Evolutionary conservation across 2,329 filamentous ascomycete species (phyloP).

Genomic region (Diaporthe nobilis): DNA sequence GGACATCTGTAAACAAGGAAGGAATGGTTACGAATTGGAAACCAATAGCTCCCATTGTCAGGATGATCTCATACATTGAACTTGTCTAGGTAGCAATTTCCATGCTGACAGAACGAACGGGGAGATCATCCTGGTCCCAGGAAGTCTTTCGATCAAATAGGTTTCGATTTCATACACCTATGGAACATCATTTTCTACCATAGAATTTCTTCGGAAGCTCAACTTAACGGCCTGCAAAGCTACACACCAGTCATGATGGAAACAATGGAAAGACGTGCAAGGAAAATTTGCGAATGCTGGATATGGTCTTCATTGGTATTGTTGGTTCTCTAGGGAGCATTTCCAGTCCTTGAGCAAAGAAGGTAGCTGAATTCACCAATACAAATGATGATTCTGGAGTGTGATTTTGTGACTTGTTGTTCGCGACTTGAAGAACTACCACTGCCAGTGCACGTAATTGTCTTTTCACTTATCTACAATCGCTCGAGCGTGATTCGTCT

Average conservation of each 20-base stretch:
- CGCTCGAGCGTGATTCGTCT: not conserved
- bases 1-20: not conserved
- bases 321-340: not conserved
- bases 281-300: not conserved
- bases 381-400: not conserved
- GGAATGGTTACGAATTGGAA: not conserved
- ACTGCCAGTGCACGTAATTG: not conserved
- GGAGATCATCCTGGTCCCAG: not conserved
- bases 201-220: not conserved
- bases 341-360: not conserved
- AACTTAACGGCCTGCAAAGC: not conserved
- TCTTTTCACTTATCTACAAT: not conserved
- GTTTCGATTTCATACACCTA: not conserved
- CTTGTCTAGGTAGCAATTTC: not conserved
- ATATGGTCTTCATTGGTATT: not conserved
- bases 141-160: not conserved
- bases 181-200: not conserved
- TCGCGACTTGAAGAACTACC: not conserved
- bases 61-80: not conserved
- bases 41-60: not conserved
- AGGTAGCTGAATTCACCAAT: not conserved
- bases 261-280: not conserved
- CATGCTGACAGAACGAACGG: not conserved
- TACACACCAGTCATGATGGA: not conserved
- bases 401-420: not conserved